Evolutionary conservation across 148 eudicot genomes (phyloP).

Genomic region (Heliamphora exappendiculata): DNA sequence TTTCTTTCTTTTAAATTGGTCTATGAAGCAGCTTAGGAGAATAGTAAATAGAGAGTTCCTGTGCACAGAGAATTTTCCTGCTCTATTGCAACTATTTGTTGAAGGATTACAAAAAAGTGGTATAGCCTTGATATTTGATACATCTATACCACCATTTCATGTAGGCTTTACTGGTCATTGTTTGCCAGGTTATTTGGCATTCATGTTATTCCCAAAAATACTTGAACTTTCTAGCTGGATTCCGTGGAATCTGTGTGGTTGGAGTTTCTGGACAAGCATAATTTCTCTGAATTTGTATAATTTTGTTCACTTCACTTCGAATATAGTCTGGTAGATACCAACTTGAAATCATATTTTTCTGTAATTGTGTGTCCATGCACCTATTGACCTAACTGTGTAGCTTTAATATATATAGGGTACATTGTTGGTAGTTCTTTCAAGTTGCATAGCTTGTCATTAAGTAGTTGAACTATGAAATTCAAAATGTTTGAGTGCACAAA

Average conservation of each 20-base stretch:
- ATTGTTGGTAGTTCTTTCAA: not conserved
- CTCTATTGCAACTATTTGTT: not conserved
- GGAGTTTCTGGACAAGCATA: not conserved
- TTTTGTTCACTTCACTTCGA: constrained; percentile 1
- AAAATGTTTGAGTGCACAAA: not conserved
- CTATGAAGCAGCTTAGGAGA: not conserved
- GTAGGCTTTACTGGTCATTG: not conserved
- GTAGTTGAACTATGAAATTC: not conserved
- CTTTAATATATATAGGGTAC: no score
- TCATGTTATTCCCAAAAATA: not conserved
- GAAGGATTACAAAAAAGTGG: no score
- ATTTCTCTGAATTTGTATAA: not conserved
- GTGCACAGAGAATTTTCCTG: not conserved
- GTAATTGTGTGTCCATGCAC: no score
- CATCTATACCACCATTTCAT: no score
- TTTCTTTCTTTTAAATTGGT: not conserved
- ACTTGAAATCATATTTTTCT: no score
- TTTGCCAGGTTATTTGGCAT: not conserved
- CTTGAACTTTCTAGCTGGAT: not conserved
- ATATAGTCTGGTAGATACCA: not conserved
- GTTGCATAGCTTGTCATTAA: not conserved
- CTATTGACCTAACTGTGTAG: no score
- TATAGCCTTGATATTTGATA: no score
- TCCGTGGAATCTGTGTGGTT: not conserved
- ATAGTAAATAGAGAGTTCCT: not conserved